These are phyloP conservation scores for Coniochaeta pulveracea DNA, from an alignment of 2,329 filamentous ascomycete species.

Conservation along the genomic window DNA sequence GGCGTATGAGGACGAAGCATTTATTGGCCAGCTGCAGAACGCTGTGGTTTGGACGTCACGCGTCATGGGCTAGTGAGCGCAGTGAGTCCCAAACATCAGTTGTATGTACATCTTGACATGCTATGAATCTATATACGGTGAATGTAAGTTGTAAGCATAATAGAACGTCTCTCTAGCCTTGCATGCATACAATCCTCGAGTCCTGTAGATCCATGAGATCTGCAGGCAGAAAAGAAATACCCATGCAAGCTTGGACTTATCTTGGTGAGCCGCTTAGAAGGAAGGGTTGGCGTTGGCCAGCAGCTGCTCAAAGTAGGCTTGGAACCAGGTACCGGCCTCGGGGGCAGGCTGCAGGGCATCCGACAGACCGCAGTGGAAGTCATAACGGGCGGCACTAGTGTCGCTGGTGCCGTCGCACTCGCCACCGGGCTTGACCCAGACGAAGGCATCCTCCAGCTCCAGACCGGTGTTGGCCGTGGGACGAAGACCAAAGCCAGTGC, in stretches of 20 bases:
- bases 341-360: conserved; percentile 52
- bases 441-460: conserved; percentile 50
- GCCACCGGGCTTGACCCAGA: conserved; percentile 60
- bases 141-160: not conserved
- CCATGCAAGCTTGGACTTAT: too few relatives aligned
- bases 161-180: not conserved
- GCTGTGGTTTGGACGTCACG: conserved; percentile 15
- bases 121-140: not conserved
- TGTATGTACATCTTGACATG: not conserved
- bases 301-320: conserved; percentile 47
- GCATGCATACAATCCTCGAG: too few relatives aligned
- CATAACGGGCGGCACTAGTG: conserved; percentile 35
- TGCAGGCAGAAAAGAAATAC: too few relatives aligned
- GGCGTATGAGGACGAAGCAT: conserved; percentile 23
- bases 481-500: conserved; percentile 53
- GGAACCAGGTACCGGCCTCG: conserved; percentile 59
- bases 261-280: conserved; percentile 21
- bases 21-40: conserved; percentile 13
- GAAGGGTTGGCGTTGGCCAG: conserved; percentile 44
- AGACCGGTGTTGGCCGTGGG: conserved; percentile 51
- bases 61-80: not conserved
- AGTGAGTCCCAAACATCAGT: too few relatives aligned
- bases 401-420: conserved; percentile 42
- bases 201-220: too few relatives aligned
- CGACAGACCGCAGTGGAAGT: conserved; percentile 37